Evolutionary conservation across 768 basidiomycete species (phyloP).

Genomic region (Trametes maxima): DNA sequence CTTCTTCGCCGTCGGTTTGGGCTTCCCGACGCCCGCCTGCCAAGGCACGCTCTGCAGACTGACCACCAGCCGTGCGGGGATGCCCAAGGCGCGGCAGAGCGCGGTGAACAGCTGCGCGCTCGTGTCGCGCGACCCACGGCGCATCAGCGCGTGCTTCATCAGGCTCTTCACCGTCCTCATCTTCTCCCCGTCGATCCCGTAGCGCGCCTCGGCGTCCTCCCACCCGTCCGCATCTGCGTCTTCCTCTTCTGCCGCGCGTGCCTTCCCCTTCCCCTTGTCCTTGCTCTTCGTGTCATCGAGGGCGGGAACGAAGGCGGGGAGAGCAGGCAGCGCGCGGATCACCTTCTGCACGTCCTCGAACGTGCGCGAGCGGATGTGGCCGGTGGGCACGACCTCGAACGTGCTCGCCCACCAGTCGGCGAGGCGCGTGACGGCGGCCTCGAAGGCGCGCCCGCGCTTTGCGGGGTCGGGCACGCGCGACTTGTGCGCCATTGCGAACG

Average conservation of each 20-base stretch:
- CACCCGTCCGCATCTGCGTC: slow-evolving; percentile 48
- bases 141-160: slow-evolving; percentile 90
- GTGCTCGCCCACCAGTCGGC: slow-evolving; percentile 81
- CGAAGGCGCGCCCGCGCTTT: slow-evolving; percentile 86
- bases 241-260: slow-evolving; percentile 38
- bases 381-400: slow-evolving; percentile 66
- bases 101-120: slow-evolving; percentile 92
- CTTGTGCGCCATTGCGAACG: slow-evolving; percentile 82
- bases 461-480: slow-evolving; percentile 77
- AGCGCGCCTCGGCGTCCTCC: slow-evolving; percentile 34
- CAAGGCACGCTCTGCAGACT: slow-evolving; percentile 93
- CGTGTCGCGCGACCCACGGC: slow-evolving; percentile 78
- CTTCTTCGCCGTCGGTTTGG: slow-evolving; percentile 47
- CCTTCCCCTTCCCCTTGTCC: slow-evolving; percentile 38
- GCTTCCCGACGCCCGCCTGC: slow-evolving; percentile 68
- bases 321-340: no score
- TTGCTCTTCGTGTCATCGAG: slow-evolving; percentile 11
- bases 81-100: slow-evolving; percentile 80
- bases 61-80: slow-evolving; percentile 85
- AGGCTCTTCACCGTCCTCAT: slow-evolving; percentile 81
- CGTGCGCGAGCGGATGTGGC: slow-evolving; percentile 74
- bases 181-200: slow-evolving; percentile 54
- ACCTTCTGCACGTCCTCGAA: slow-evolving; percentile 68
- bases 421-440: slow-evolving; percentile 73
- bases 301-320: neutral